These are phyloP conservation scores for Peronospora belbahrii DNA, from an alignment of 352 stramenopile species.

Conservation along the genomic window DNA sequence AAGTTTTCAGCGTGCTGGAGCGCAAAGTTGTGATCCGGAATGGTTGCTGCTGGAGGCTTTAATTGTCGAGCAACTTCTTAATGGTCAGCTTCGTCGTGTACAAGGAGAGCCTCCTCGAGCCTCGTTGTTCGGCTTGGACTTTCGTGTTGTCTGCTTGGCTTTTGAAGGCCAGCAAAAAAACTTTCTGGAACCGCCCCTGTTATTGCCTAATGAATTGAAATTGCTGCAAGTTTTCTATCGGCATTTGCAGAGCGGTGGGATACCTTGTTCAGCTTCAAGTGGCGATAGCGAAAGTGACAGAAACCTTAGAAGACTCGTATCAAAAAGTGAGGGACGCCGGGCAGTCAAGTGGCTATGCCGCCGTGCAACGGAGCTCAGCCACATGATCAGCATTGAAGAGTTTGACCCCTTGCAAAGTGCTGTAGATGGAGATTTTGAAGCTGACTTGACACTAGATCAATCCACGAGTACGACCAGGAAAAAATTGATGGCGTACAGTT, in stretches of 20 bases:
- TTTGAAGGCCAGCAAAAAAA: conserved; percentile 45
- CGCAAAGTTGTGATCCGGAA: conserved; percentile 19
- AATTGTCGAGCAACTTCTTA: conserved; percentile 31
- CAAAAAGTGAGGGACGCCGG: conserved; percentile 34
- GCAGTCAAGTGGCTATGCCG: conserved; percentile 46
- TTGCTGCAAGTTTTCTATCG: conserved; percentile 38
- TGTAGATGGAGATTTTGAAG: conserved; percentile 14
- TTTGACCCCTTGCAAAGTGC: conserved; percentile 19
- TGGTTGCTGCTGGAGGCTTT: conserved; percentile 25
- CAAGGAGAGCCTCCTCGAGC: conserved; percentile 24
- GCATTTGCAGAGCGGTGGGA: conserved; percentile 26
- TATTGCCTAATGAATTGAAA: conserved; percentile 38
- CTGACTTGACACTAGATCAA: not conserved
- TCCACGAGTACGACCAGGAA: conserved; percentile 10
- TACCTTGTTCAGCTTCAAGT: conserved; percentile 6
- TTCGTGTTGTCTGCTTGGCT: conserved; percentile 39
- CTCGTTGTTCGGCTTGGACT: conserved; percentile 45
- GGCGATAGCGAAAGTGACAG: not conserved
- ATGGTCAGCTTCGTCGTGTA: conserved; percentile 23
- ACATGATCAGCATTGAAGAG: conserved; percentile 23
- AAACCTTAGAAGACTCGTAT: conserved; percentile 22
- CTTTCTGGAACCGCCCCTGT: conserved; percentile 17
- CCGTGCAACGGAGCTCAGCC: conserved; percentile 22
- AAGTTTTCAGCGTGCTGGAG: not conserved
- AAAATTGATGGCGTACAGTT: conserved; percentile 20